Conservation (phyloP, 2,329 filamentous ascomycete species). For the Sclerotinia borealis region DNA sequence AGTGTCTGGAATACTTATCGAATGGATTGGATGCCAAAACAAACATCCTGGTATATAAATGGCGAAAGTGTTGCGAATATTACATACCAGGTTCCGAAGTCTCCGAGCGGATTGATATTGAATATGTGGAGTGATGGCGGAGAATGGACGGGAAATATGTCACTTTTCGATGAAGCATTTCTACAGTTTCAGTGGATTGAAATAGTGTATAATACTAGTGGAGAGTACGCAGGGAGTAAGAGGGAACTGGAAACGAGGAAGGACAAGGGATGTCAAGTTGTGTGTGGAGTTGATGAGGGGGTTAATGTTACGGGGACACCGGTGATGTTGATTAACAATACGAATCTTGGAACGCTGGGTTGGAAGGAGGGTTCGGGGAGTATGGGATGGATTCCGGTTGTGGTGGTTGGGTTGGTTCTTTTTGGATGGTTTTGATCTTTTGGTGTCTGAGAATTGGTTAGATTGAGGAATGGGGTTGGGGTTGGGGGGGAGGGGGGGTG, state of each 20-base stretch:
- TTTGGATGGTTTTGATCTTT: slow-evolving; percentile 1
- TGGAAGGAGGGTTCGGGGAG: slow-evolving; percentile 2
- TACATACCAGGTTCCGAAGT: slow-evolving; percentile 24
- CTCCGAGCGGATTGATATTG: slow-evolving; percentile 25
- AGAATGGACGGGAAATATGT: slow-evolving; percentile 30
- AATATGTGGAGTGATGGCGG: slow-evolving; percentile 33
- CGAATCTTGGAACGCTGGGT: slow-evolving; percentile 3
- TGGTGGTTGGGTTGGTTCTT: neutral
- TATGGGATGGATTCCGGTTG: slow-evolving; percentile 2
- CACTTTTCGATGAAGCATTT: slow-evolving; percentile 23
- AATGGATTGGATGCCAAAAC: slow-evolving; percentile 30
- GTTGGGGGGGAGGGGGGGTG: too few relatives aligned
- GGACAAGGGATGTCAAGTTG: slow-evolving; percentile 23
- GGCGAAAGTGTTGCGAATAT: slow-evolving; percentile 26
- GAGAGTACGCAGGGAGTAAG: slow-evolving; percentile 16
- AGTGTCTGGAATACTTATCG: slow-evolving; percentile 29
- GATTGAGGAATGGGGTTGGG: too few relatives aligned
- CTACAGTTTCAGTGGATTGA: slow-evolving; percentile 33
- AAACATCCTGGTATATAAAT: slow-evolving; percentile 30
- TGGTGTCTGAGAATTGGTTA: too few relatives aligned
- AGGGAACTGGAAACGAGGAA: slow-evolving; percentile 19
- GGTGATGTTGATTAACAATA: slow-evolving; percentile 24
- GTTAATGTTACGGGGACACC: slow-evolving; percentile 26
- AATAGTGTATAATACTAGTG: slow-evolving; percentile 29
- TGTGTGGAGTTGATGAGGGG: slow-evolving; percentile 27